A percentile compares a stretch with the other conserved stretches of the same genome.
These are phyloP conservation scores for Pythium sukuiense DNA, from an alignment of 352 stramenopile genomes.

Conservation along the genomic window DNA sequence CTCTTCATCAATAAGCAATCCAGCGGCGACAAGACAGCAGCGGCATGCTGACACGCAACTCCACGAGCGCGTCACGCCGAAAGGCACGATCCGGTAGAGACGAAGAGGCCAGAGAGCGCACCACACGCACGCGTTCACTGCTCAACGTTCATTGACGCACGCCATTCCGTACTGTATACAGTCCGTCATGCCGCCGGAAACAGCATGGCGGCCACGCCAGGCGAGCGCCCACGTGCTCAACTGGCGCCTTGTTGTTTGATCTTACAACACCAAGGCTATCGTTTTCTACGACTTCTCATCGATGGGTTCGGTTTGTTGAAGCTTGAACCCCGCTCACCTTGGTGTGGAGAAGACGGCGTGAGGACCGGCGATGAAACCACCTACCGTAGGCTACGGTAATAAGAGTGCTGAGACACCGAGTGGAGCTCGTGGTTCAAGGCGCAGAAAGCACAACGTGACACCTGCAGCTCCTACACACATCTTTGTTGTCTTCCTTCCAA, in stretches of 20 bases:
- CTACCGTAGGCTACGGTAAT: too few relatives aligned
- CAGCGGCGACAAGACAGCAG: background rate
- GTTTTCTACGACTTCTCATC: too few relatives aligned
- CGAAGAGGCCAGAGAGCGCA: background rate
- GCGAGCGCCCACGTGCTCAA: background rate
- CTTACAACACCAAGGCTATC: background rate
- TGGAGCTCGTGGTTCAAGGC: background rate
- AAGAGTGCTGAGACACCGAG: background rate
- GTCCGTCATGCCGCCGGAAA: background rate
- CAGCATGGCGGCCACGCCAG: background rate
- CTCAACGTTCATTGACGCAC: background rate
- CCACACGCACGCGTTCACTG: background rate
- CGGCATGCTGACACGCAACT: conserved; percentile 2
- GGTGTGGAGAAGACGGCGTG: background rate
- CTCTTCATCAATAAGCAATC: conserved; percentile 12
- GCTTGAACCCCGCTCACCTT: too few relatives aligned
- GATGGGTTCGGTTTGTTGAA: background rate
- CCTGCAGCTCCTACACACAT: conserved; percentile 12
- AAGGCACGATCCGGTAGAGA: background rate
- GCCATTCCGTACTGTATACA: background rate
- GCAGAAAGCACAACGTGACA: conserved; percentile 10
- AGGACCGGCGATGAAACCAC: background rate
- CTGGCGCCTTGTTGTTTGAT: background rate
- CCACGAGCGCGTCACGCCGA: background rate
- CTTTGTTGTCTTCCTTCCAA: conserved; percentile 10